Evolutionary conservation across 108 stramenopile species (phyloP), one percentile per base, ranked within the genome.

Genomic region (Nannochloropsis salina): DNA sequence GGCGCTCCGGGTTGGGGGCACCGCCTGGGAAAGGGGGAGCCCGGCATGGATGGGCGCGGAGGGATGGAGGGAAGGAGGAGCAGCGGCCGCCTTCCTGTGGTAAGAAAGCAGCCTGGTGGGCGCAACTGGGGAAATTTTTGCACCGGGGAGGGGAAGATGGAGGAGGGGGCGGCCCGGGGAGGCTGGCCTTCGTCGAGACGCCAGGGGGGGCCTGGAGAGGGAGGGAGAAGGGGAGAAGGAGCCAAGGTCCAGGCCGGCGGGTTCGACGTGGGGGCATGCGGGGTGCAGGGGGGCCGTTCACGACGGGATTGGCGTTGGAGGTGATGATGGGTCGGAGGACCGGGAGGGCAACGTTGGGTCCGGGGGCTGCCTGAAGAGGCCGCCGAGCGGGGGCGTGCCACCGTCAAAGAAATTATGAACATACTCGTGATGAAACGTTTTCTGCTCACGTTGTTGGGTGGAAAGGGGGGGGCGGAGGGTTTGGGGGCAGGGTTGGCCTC

Each of bases 51-150:
- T 74, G 61, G 61, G 61, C 20, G n/a, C 20, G 61, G 8, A n/a
- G 4, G 61, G n/a, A 15, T 74, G 20, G 8, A n/a, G 2, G n/a
- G 61, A 15, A 74, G 61, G 20, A 74, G 61, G 20, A 74, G 61
- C 61, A 74, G 61, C 61, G n/a, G 61, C 61, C 15, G 61, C 61
- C 15, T 6, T 15, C 20, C 15, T 74, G 61, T 15, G n/a, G 61
- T 74, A 74, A 74, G 61, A 74, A 74, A n/a, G 61, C 61, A 74
- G n/a, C 61, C 4, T 74, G 61, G 61, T 74, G 61, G 61, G 20
- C 15, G 61, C 61, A n/a, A n/a, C 61, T 74, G 61, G 61, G 61
- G 4, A 6, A 15, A n/a, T 74, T 74, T 9, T n/a, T 74, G 61
- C 61, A 74, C n/a, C 61, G 61, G n/a, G 61, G 61, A n/a, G 61